Evolutionary conservation across 2,329 filamentous ascomycete genomes (phyloP).

Genomic region (Penicillium nordicum): DNA sequence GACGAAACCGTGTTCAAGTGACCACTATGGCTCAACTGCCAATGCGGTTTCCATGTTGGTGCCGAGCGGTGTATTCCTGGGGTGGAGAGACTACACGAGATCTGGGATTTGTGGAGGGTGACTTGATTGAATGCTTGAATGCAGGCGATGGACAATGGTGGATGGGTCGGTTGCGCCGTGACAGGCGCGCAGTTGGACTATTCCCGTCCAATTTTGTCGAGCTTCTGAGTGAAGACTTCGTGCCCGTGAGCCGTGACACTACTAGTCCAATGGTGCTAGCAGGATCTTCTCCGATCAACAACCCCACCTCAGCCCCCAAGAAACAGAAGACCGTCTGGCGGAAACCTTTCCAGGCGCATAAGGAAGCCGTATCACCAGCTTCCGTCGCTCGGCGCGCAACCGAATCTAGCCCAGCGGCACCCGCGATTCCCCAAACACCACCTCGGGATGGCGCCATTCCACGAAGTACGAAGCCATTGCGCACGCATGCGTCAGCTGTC

Average conservation of each 20-base stretch:
- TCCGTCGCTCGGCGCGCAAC: constrained; percentile 31
- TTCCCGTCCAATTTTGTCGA: constrained; percentile 98
- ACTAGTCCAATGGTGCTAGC: constrained; percentile 54
- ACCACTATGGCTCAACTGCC: constrained; percentile 57
- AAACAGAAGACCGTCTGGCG: constrained; percentile 58
- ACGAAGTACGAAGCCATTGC: constrained; percentile 32
- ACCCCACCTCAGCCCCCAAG: constrained; percentile 52
- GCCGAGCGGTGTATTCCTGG: constrained; percentile 87
- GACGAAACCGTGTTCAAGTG: background rate
- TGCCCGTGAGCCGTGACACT: constrained; percentile 57
- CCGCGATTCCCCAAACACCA: constrained; percentile 35
- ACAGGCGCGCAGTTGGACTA: constrained; percentile 83
- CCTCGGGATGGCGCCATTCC: constrained; percentile 35
- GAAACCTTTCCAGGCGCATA: constrained; percentile 65
- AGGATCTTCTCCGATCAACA: constrained; percentile 45
- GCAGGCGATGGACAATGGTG: constrained; percentile 98
- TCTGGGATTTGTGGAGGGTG: constrained; percentile 93
- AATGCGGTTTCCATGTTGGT: constrained; percentile 84
- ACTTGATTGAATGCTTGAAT: constrained; percentile 96
- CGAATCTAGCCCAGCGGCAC: constrained; percentile 36
- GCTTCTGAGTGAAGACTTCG: constrained; percentile 78
- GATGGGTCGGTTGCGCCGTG: constrained; percentile 86
- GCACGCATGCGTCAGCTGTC: constrained; percentile 37
- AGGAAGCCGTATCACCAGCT: constrained; percentile 44
- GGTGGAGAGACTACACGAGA: constrained; percentile 94